Evolutionary conservation across 2,329 filamentous ascomycete species (phyloP), one percentile per base, ranked within the genome.

Genomic region (Aschersonia sp.): DNA sequence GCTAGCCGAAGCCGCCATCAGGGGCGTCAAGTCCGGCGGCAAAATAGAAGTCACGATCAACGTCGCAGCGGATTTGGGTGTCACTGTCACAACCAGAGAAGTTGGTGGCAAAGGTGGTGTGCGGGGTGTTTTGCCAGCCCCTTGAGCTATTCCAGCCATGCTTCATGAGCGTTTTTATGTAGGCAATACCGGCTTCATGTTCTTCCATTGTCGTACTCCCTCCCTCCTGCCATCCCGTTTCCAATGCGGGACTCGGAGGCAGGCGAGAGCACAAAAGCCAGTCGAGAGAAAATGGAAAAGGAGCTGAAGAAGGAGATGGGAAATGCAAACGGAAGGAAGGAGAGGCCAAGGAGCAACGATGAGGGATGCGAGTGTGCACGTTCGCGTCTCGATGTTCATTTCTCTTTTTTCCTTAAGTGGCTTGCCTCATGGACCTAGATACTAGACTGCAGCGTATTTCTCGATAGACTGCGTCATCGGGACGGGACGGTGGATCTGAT

Each of bases 21-120:
- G 78, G 65, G 86, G 75, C 50, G 78, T 94, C 56, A 90, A 90
- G 79, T 88, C 90, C 70, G 84, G 80, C 50, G 78, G 79, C 59
- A 95, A 95, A 73, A 80, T 98, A 55, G 92, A 98, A 73, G 81
- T 97, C 47, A 94, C 87, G 63, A 78, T 97, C 59, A 94, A 90
- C 64, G 83, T 97, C 54, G 78, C 76, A 48, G 82, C 79, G 30
- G 88, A 97, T 62, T 71, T 96, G 49, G 74, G 74, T 54, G 76
- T 96, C 52, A 87, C 84, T 45, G 75, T 95, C 55, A 85, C 89
- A 42, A 81, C 83, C 49, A 76, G 90, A 54, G 88, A 94, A 65
- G 83, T 95, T 45, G 89, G 90, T 53, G 85, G 79, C 51, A 90
- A 94, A 72, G 84, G 84, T 42, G 89, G 87, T 55, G 80, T 92